These are phyloP conservation scores for Cytospora paraplurivora DNA, from an alignment of 2,329 filamentous ascomycete genomes.

Conservation along the genomic window DNA sequence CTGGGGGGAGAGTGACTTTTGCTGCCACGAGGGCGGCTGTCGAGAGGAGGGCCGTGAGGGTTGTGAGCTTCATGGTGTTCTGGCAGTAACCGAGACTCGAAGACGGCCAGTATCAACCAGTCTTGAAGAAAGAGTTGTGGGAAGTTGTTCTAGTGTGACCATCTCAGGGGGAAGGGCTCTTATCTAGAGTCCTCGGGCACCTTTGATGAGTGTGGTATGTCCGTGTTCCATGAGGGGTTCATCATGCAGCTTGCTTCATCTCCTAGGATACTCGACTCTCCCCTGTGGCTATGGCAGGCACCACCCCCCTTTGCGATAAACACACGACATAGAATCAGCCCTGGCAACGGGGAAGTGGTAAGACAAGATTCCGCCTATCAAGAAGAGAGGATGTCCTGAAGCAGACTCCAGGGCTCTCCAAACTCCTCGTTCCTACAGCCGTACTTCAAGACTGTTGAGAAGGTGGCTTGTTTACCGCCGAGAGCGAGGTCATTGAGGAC, in stretches of 20 bases:
- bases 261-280: not conserved
- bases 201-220: not conserved
- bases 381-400: not conserved
- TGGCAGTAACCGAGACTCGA: not conserved
- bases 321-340: not conserved
- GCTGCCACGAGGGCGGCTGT: slow-evolving; percentile 33
- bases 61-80: slow-evolving; percentile 29
- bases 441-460: not conserved
- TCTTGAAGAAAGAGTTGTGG: not conserved
- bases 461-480: not conserved
- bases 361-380: slow-evolving; percentile 18
- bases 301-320: not conserved
- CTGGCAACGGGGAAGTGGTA: slow-evolving; percentile 7
- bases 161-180: not conserved
- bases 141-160: not conserved
- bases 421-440: not conserved
- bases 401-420: not conserved
- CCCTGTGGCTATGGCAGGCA: not conserved
- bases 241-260: not conserved
- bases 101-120: not conserved
- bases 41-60: slow-evolving; percentile 31
- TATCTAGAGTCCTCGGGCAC: not conserved
- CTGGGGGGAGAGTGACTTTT: slow-evolving; percentile 34
- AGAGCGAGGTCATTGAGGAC: not conserved
- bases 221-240: not conserved